Evolutionary conservation across 202 grass and related monocot species (phyloP).

Genomic region (Schoenoplectus triqueter): DNA sequence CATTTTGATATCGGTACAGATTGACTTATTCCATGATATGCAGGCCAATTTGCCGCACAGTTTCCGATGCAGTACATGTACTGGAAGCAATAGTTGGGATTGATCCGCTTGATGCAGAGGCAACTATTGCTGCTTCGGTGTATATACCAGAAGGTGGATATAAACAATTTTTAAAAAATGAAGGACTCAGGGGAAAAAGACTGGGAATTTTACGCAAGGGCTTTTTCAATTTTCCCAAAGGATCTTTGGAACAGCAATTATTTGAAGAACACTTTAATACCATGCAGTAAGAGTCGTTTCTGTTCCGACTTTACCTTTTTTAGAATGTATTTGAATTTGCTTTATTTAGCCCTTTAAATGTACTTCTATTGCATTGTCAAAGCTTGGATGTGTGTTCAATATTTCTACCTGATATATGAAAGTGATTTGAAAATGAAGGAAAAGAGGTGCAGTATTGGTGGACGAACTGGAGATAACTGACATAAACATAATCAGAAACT

Average conservation of each 20-base stretch:
- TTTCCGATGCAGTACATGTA: slow-evolving; percentile 70
- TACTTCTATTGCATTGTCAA: not conserved
- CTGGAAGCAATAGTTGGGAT: slow-evolving; percentile 73
- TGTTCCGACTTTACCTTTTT: not conserved
- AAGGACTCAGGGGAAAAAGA: slow-evolving; percentile 67
- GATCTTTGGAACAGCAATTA: slow-evolving; percentile 55
- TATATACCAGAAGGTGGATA: slow-evolving; percentile 77
- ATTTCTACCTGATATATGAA: not conserved
- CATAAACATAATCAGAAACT: slow-evolving; percentile 52
- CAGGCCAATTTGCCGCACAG: slow-evolving; percentile 72
- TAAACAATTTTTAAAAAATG: slow-evolving; percentile 55
- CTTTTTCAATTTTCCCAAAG: slow-evolving; percentile 52
- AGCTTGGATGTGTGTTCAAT: not conserved
- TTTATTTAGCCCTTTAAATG: slow-evolving; percentile 12
- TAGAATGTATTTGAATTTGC: not conserved
- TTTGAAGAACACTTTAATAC: slow-evolving; percentile 66
- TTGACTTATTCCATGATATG: slow-evolving; percentile 30
- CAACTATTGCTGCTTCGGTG: slow-evolving; percentile 50
- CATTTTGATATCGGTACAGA: not conserved
- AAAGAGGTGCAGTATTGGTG: slow-evolving; percentile 62
- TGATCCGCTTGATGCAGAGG: slow-evolving; percentile 55
- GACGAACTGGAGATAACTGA: slow-evolving; percentile 70
- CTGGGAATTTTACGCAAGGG: slow-evolving; percentile 68
- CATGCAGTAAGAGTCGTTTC: slow-evolving; percentile 46
- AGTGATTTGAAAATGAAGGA: slow-evolving; percentile 43